Base-by-base conservation (phyloP, 345 rosid genomes). In the Microcos paniculata region DNA sequence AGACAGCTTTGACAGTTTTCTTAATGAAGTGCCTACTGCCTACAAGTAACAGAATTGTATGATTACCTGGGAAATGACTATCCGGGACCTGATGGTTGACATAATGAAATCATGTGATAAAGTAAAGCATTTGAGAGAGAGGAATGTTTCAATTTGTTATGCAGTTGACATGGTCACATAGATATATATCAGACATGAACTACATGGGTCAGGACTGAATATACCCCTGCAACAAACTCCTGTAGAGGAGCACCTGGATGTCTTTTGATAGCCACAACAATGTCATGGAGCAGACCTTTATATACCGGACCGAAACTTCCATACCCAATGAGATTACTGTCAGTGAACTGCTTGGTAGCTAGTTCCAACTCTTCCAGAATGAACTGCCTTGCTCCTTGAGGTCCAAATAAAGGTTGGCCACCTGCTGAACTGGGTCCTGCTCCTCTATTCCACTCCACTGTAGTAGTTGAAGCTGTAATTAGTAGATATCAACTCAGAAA, bases 241-340 rank as follows among this genome's bases (percentile, higher is more conserved):
- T 77, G 84, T 45, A 62, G 77, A 53, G 78, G 83, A 71, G 72
- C 10, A 70, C 88, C 88, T 1, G n/a, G 65, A 16, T 82, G 86
- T 80, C 77, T 85, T 77, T 90, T 90, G 74, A 92, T 84, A 9
- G 88, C 93, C 24, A 89, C 87, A 13, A 84, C 53, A 9, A 83
- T 83, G 33, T 87, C 87, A 15, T 76, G 75, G 46, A 87, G 80
- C 80, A 87, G 66, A 35, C 94, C 94, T 77, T 79, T 86, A 71
- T 83, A 92, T 1, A 85, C 85, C 3, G 70, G 68, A 21, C 94
- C 88, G 42, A 88, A 88, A 31, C 88, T 88, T 67, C 96, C 94
- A 38, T 62, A 65, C 69, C 91, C 92, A 48, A 92, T 85, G 68
- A 84, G 74, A 74, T 80, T 84, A 48, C 62, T 71, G 45, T 84